A percentile compares a stretch with the other conserved stretches of the same genome.
phyloP scores from a whole-genome alignment of 75 land plant species.

The Cupressus sempervirens region DNA sequence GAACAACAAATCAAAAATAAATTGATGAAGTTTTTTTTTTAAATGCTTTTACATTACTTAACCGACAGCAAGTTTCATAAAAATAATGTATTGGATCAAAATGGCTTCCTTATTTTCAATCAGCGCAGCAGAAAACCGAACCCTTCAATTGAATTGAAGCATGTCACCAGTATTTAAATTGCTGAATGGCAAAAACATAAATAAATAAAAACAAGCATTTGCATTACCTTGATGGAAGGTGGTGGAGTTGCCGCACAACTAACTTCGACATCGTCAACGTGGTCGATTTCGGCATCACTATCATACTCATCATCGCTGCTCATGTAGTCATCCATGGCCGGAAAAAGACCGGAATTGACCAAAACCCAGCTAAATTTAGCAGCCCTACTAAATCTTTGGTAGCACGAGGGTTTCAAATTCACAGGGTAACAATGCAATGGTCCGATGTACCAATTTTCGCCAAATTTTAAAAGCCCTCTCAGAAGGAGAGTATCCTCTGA shows the following conservation, averaged over 20 bases:
- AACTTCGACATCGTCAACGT: neutral
- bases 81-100: neutral
- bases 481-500: too few relatives aligned
- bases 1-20: neutral
- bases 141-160: neutral
- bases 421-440: neutral
- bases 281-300: neutral
- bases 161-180: neutral
- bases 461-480: neutral
- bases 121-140: neutral
- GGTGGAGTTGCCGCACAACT: neutral
- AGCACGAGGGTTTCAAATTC: neutral
- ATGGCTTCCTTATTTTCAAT: neutral
- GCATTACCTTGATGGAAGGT: neutral
- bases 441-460: neutral
- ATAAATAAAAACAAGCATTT: neutral
- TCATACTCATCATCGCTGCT: constrained; percentile 9
- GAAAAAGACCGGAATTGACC: neutral
- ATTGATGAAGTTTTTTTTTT: neutral
- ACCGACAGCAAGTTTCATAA: neutral
- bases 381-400: neutral
- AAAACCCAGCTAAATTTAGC: neutral
- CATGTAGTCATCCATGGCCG: neutral
- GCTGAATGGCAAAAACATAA: neutral
- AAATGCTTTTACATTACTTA: neutral